Conservation (phyloP, 2,329 filamentous ascomycete genomes). For the Trichoderma koningiopsis region DNA sequence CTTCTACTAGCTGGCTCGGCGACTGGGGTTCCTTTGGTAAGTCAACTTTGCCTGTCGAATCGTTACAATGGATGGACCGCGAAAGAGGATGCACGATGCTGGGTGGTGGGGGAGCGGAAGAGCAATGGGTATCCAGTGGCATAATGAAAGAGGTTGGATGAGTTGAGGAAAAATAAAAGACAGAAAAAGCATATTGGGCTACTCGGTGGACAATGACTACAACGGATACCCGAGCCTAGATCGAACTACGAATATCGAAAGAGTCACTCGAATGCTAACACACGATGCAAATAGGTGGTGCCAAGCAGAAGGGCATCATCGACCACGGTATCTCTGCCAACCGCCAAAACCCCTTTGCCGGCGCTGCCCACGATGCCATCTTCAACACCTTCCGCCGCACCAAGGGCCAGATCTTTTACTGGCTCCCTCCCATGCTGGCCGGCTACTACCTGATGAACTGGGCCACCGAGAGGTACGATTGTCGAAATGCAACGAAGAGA, state of each 20-base stretch:
- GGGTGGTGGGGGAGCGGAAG: not conserved
- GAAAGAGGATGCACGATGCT: not conserved
- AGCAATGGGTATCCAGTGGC: not conserved
- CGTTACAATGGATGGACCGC: not conserved
- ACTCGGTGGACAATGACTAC: not conserved
- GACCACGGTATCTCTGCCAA: slow-evolving; percentile 81
- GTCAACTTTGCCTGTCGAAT: slow-evolving; percentile 39
- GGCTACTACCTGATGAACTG: slow-evolving; percentile 87
- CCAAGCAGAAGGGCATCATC: slow-evolving; percentile 65
- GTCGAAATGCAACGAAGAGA: not conserved
- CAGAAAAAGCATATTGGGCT: no score
- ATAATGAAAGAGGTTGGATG: not conserved
- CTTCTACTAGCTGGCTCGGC: slow-evolving; percentile 65
- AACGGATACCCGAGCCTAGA: not conserved
- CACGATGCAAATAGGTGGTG: slow-evolving; percentile 48
- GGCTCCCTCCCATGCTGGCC: slow-evolving; percentile 74
- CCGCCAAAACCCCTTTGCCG: slow-evolving; percentile 84
- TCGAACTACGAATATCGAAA: slow-evolving; percentile 3
- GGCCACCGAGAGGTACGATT: slow-evolving; percentile 82
- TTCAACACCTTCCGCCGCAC: slow-evolving; percentile 95
- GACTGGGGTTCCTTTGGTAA: slow-evolving; percentile 75
- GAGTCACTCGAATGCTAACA: slow-evolving; percentile 13
- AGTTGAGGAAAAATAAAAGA: not conserved
- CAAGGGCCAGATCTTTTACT: slow-evolving; percentile 84
- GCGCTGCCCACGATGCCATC: slow-evolving; percentile 75